Percentiles rank a stretch among this genome's conserved stretches.
phyloP scores from a whole-genome alignment of 2,329 filamentous ascomycete species.

The Biscogniauxia sp. region DNA sequence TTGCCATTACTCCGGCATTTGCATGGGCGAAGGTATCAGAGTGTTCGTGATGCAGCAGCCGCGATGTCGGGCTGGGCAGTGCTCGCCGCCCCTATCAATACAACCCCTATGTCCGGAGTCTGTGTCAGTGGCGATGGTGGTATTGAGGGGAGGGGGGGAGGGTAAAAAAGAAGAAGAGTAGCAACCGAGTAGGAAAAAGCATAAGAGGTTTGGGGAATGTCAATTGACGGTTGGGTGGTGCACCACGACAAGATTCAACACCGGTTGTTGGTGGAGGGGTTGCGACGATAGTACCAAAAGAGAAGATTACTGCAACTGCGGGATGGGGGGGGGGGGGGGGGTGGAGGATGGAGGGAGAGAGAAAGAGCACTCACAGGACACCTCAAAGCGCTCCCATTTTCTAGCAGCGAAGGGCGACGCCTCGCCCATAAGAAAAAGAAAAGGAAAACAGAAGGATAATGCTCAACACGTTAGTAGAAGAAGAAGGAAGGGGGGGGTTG shows the following conservation, averaged over 20 bases:
- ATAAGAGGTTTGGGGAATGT: not conserved
- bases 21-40: constrained; percentile 4
- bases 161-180: no score
- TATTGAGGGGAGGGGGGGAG: not conserved
- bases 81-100: constrained; percentile 24
- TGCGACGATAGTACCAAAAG: not conserved
- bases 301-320: no score
- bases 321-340: not conserved
- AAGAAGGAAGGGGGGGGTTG: not conserved
- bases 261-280: not conserved
- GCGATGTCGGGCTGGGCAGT: constrained; percentile 17
- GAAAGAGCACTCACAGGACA: constrained; percentile 20
- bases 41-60: constrained; percentile 21
- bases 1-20: constrained; percentile 28
- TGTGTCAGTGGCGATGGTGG: constrained; percentile 4
- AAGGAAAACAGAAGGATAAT: constrained; percentile 9
- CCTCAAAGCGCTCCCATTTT: constrained; percentile 35
- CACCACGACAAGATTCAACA: not conserved
- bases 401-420: constrained; percentile 20
- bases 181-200: not conserved
- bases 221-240: not conserved
- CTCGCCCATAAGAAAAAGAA: constrained; percentile 24
- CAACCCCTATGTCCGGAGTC: constrained; percentile 14
- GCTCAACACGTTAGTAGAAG: not conserved
- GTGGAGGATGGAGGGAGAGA: constrained; percentile 1